Evolutionary conservation across 768 basidiomycete genomes (phyloP).

Genomic region (Obba rivulosa): DNA sequence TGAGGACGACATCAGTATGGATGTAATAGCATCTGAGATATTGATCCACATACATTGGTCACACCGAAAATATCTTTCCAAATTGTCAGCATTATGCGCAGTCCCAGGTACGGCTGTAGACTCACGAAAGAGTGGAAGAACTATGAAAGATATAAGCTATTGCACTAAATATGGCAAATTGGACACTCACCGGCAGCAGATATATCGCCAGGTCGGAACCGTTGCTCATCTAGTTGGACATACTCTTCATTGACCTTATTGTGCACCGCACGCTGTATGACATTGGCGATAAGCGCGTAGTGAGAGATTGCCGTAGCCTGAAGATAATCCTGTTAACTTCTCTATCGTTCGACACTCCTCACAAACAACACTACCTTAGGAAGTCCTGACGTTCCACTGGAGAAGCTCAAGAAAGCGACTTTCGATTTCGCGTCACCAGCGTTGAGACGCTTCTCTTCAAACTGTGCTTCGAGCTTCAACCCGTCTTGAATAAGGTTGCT

Average conservation of each 20-base stretch:
- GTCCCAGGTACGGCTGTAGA: background rate
- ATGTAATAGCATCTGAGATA: conserved; percentile 29
- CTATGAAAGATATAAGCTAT: conserved; percentile 11
- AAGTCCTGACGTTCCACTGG: conserved; percentile 70
- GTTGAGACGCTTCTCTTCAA: conserved; percentile 42
- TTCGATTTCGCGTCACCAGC: conserved; percentile 63
- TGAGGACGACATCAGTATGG: conserved; percentile 5
- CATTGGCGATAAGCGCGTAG: conserved; percentile 56
- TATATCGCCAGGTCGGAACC: conserved; percentile 51
- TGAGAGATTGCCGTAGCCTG: conserved; percentile 69
- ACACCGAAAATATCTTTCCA: conserved; percentile 42
- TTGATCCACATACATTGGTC: conserved; percentile 17
- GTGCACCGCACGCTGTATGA: conserved; percentile 19
- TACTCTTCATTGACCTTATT: conserved; percentile 24
- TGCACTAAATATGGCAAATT: background rate
- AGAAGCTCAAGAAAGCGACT: conserved; percentile 64
- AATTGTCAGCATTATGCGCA: background rate
- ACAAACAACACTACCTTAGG: conserved; percentile 39
- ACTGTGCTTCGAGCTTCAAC: conserved; percentile 28
- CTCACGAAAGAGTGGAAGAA: conserved; percentile 26
- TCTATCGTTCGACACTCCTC: conserved; percentile 31
- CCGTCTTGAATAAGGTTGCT: conserved; percentile 47
- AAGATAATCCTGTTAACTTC: conserved; percentile 35
- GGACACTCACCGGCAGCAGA: conserved; percentile 42
- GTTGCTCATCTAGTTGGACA: conserved; percentile 31